phyloP scores from a whole-genome alignment of 805 yeast species.

The Spathaspora girioi region DNA sequence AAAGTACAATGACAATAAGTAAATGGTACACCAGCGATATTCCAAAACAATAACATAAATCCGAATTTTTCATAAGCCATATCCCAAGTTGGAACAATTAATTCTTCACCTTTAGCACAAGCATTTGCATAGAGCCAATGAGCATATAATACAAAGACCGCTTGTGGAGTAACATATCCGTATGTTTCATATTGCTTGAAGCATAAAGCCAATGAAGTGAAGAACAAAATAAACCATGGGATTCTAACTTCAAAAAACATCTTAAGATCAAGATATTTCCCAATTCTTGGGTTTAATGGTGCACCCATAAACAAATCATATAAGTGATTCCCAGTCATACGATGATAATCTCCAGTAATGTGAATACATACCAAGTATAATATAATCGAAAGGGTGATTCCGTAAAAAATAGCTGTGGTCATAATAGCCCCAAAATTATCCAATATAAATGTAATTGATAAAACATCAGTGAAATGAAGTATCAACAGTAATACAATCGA shows the following conservation, averaged over 20 bases:
- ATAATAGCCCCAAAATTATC: constrained; percentile 88
- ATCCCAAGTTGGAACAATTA: constrained; percentile 98
- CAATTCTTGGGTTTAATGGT: constrained; percentile 92
- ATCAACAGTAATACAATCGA: constrained; percentile 54
- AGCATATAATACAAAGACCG: constrained; percentile 68
- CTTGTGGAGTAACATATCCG: constrained; percentile 78
- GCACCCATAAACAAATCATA: constrained; percentile 98
- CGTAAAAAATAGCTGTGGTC: constrained; percentile 84
- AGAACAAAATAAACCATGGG: constrained; percentile 91
- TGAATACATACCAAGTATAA: constrained; percentile 67
- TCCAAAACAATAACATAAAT: constrained; percentile 98
- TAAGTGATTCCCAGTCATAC: constrained; percentile 86
- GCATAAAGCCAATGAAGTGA: constrained; percentile 69
- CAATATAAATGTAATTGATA: constrained; percentile 69
- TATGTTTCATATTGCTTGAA: constrained; percentile 77
- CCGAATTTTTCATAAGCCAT: constrained; percentile 99
- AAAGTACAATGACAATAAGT: constrained; percentile 94
- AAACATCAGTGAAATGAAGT: constrained; percentile 71
- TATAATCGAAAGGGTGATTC: constrained; percentile 62
- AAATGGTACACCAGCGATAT: constrained; percentile 98
- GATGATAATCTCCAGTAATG: constrained; percentile 72
- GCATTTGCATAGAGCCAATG: constrained; percentile 96
- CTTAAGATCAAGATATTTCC: constrained; percentile 80
- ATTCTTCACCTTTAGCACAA: constrained; percentile 95
- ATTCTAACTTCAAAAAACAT: constrained; percentile 97